A percentile compares a stretch with the other conserved stretches of the same genome.
phyloP scores from a whole-genome alignment of 495 filamentous ascomycete species.

The Podospora appendiculata region DNA sequence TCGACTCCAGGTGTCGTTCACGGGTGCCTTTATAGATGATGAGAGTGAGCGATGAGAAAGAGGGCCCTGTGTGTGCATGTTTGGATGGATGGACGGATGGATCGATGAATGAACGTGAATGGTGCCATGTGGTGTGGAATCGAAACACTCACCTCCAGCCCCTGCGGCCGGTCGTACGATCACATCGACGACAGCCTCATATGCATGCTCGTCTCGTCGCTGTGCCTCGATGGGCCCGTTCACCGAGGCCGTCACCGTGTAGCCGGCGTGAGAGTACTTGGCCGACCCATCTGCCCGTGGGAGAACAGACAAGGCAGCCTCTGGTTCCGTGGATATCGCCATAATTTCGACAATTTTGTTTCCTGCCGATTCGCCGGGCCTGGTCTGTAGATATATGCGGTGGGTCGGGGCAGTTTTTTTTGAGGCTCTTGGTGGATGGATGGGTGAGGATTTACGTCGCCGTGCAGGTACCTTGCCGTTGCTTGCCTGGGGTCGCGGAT shows the following conservation, averaged over 20 bases:
- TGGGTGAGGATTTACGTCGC: no score
- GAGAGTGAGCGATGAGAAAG: neutral
- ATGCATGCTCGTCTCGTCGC: conserved; percentile 77
- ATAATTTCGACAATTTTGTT: conserved; percentile 18
- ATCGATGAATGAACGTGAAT: conserved; percentile 5
- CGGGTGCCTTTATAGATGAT: conserved; percentile 45
- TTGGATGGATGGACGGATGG: conserved; percentile 27
- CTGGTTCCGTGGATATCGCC: conserved; percentile 35
- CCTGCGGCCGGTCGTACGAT: conserved; percentile 78
- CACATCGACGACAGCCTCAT: conserved; percentile 86
- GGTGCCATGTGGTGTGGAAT: conserved; percentile 23
- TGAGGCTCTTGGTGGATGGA: neutral
- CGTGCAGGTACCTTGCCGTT: no score
- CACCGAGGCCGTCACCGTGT: conserved; percentile 73
- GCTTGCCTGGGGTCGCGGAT: no score
- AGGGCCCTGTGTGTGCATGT: conserved; percentile 27
- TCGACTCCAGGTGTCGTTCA: conserved; percentile 66
- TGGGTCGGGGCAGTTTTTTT: neutral
- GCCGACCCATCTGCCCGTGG: conserved; percentile 81
- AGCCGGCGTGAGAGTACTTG: conserved; percentile 68
- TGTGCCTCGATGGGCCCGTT: conserved; percentile 91
- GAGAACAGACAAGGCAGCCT: conserved; percentile 49
- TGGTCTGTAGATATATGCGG: no score
- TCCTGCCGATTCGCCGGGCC: no score
- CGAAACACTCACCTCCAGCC: conserved; percentile 61